Evolutionary conservation across 345 rosid genomes (phyloP).

Genomic region (Heritiera littoralis): DNA sequence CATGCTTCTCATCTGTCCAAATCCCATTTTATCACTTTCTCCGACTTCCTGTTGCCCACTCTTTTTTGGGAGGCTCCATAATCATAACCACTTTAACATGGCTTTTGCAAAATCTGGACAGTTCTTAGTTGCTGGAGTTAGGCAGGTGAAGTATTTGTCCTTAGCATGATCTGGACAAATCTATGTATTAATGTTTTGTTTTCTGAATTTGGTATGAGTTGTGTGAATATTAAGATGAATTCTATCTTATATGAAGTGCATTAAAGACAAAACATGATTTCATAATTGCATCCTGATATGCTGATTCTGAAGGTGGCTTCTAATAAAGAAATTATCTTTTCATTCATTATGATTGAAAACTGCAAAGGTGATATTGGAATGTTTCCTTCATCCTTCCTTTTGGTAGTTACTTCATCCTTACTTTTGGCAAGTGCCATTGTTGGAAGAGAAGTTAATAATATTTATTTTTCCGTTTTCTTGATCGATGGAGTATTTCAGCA

Average conservation of each 20-base stretch:
- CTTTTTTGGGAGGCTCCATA: no score
- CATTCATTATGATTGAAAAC: background rate
- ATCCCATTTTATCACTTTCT: no score
- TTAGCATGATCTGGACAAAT: background rate
- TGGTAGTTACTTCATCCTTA: background rate
- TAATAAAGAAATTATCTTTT: background rate
- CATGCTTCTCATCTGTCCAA: no score
- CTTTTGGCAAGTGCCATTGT: no score
- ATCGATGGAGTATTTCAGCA: no score
- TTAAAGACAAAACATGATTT: background rate
- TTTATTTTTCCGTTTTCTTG: no score
- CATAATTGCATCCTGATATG: background rate
- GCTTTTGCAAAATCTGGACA: constrained; percentile 88
- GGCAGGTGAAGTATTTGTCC: constrained; percentile 53
- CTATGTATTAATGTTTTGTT: background rate
- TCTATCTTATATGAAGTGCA: background rate
- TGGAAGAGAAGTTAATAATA: no score
- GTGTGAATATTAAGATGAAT: background rate
- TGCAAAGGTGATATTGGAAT: background rate
- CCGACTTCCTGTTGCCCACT: no score
- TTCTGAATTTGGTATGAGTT: background rate
- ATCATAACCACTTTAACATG: constrained; percentile 20
- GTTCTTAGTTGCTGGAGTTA: constrained; percentile 86
- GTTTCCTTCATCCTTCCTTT: background rate
- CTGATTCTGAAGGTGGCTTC: background rate